Evolutionary conservation across 192 early-diverging fungal genomes (phyloP), one percentile per base, ranked within the genome.

Genomic region (Ramicandelaber brevisporus): DNA sequence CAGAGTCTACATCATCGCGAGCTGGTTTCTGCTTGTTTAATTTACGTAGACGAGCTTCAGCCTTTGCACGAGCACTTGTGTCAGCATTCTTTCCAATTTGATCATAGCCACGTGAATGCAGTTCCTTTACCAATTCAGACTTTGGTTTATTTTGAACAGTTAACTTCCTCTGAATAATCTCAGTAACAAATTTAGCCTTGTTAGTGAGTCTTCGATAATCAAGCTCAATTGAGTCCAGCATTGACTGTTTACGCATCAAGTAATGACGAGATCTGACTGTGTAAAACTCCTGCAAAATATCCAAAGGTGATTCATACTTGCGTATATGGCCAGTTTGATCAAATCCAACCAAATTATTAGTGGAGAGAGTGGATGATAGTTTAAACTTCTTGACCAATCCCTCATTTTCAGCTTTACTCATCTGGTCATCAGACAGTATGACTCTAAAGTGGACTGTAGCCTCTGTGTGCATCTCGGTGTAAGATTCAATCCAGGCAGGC

Each of bases 291-390:
- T 58, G 43, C 17, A 98, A 41, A 21, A 98, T 80, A 15, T 78
- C 69, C 33, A 78, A 67, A 2, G 81, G 56, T 0, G 46, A 59
- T 9, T 39, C 38, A 46, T 84, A 93, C 46, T 77, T 81, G 30
- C 65, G 60, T 30, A 98, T 65, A 5, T 78, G 68, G 12, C 79
- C 83, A 16, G 83, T 53, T 12, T 58, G 50, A 57, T 98, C 81
- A 44, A 92, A 92, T 48, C 83, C 89, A 3, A 92, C 82, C 63
- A 98, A 69, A 47, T 98, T 98, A 11, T 64, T 64, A 0, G 80
- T 89, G 3, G 68, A 41, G 21, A 98, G 58, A 12, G 60, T 51
- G 6, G 58, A 50, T 7, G 51, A 46, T 4, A 88, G 44, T 50
- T 83, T 87, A 43, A 98, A 82, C 19, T 52, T 46, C 32, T 78